Percentiles rank a stretch among this genome's conserved stretches.
phyloP scores from a whole-genome alignment of 139 green algal species.

The Astrephomene gubernaculifera region DNA sequence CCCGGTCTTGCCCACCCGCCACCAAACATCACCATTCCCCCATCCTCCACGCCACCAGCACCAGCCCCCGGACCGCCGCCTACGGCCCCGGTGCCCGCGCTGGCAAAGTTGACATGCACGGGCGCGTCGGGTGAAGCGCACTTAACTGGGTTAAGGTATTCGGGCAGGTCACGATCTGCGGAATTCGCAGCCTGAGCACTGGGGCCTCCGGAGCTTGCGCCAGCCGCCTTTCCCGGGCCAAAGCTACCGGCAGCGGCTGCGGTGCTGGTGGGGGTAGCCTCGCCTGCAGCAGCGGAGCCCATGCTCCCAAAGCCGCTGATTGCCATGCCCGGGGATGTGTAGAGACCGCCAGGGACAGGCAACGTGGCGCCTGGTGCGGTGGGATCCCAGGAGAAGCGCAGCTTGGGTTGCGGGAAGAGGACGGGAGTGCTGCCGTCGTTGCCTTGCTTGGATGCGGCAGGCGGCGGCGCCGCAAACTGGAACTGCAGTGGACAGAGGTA shows the following conservation, averaged over 20 bases:
- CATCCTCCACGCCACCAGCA: background rate
- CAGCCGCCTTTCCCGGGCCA: background rate
- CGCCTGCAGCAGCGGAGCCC: background rate
- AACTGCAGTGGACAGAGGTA: background rate
- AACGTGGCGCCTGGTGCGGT: background rate
- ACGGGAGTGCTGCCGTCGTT: background rate
- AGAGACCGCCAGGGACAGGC: background rate
- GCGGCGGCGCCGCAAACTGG: background rate
- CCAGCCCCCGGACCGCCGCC: background rate
- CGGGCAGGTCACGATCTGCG: background rate
- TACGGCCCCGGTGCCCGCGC: background rate
- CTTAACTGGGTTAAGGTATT: background rate
- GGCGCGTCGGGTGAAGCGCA: conserved; percentile 25
- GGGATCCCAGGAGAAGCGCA: conserved; percentile 39
- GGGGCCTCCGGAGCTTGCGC: background rate
- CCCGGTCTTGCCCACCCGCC: background rate
- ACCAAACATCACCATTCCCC: background rate
- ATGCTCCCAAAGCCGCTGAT: background rate
- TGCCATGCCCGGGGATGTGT: background rate
- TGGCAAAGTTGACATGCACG: too few species aligned
- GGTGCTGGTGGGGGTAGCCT: background rate
- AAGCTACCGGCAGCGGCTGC: background rate
- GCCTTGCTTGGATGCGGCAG: background rate
- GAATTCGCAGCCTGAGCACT: background rate
- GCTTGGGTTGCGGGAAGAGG: background rate